Conservation (phyloP, 495 filamentous ascomycete species). For the Aspergillus olivimuriae region DNA sequence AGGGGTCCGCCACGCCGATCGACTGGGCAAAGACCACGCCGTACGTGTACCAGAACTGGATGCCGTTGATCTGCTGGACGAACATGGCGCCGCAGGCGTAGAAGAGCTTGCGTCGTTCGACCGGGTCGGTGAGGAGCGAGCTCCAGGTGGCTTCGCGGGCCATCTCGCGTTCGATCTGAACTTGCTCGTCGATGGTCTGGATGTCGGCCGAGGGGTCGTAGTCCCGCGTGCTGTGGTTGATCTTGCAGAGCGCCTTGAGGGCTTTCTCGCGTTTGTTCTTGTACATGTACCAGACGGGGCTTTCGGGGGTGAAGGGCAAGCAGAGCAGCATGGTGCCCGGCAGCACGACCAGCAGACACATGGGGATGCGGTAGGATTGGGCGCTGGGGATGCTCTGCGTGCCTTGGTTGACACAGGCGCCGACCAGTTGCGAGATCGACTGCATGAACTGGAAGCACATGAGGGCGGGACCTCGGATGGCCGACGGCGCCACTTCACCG, state of each 20-base stretch:
- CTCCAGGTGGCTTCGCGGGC: conserved; percentile 20
- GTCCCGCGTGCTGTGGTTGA: conserved; percentile 19
- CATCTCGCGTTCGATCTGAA: conserved; percentile 15
- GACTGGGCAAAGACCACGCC: conserved; percentile 33
- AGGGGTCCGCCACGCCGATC: conserved; percentile 28
- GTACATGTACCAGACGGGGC: conserved; percentile 26
- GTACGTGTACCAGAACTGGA: conserved; percentile 34
- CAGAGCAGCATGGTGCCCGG: conserved; percentile 23
- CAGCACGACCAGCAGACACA: conserved; percentile 27
- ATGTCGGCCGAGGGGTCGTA: conserved; percentile 27
- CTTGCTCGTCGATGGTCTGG: conserved; percentile 12
- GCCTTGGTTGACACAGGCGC: conserved; percentile 26
- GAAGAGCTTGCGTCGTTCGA: conserved; percentile 32
- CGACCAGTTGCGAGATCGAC: conserved; percentile 29
- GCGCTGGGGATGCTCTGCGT: conserved; percentile 20
- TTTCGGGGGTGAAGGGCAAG: conserved; percentile 29
- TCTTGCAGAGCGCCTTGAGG: conserved; percentile 20
- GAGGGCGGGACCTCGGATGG: conserved; percentile 29
- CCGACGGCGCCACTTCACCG: conserved; percentile 28
- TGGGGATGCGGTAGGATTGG: conserved; percentile 26
- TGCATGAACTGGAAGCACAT: conserved; percentile 35
- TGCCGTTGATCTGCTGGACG: conserved; percentile 35
- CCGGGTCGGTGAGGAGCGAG: conserved; percentile 22
- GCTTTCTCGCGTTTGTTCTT: conserved; percentile 19
- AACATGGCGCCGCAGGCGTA: conserved; percentile 28